Percentiles rank a stretch among this genome's conserved stretches.
Conservation (phyloP, 257 asterid genomes). For the Nicotiana tomentosiformis region DNA sequence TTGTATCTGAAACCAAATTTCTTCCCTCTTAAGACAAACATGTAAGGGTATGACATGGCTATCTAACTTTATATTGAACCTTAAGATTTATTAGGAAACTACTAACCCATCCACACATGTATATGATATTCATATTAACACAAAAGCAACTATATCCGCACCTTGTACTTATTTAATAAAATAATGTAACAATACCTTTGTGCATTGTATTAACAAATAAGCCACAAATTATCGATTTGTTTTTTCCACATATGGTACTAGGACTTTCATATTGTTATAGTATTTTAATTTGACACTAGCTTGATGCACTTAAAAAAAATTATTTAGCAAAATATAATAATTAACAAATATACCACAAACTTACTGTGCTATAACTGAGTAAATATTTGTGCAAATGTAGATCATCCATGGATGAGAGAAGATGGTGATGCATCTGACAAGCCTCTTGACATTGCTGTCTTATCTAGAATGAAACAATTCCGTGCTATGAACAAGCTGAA, state of each 20-base stretch:
- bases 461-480: constrained; percentile 91
- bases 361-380: not conserved
- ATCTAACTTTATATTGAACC: not conserved
- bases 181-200: not conserved
- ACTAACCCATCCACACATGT: not conserved
- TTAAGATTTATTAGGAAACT: not conserved
- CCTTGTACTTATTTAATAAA: not conserved
- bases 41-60: not conserved
- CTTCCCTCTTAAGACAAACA: not conserved
- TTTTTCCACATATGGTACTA: not conserved
- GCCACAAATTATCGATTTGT: not conserved
- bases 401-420: constrained; percentile 97
- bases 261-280: not conserved
- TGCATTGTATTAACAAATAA: not conserved
- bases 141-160: not conserved
- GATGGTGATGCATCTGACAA: constrained; percentile 93
- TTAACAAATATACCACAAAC: too few species aligned
- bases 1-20: not conserved
- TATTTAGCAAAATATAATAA: too few species aligned
- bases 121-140: too few species aligned
- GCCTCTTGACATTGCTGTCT: constrained; percentile 85
- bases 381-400: constrained; percentile 27
- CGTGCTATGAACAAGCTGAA: constrained; percentile 95
- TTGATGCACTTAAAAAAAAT: not conserved
- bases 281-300: not conserved